Base-by-base conservation (phyloP, 202 grass and related monocot genomes). In the Zoysia matrella region DNA sequence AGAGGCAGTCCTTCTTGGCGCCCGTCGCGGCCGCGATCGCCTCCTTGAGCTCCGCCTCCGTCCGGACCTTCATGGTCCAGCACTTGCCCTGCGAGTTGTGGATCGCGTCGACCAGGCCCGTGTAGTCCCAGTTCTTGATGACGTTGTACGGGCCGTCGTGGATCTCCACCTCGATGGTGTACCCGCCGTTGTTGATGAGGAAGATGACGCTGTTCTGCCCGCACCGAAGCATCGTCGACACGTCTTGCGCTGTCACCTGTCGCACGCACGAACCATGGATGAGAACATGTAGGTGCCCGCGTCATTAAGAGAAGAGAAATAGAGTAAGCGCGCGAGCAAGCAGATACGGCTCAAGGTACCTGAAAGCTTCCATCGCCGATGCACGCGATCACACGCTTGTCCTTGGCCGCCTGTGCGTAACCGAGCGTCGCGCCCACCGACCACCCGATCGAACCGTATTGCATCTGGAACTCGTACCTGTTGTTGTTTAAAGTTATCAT, bases 131-230 rank as follows among this genome's bases (percentile, higher is more conserved):
- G 64, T 88, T 88, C 86, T 88, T 88, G 86, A 88, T 88, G 63
- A 88, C 63, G 71, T 88, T 88, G 76, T 88, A 88, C 12, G 86
- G 81, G 0, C 86, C 86, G 75, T 88, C 86, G 75, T 88, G 86
- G 70, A 84, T 88, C 86, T 80, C 81, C 52, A 88, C 76, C 81
- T 88, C 86, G 73, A 92, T 92, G 44, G 90, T 92, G 86, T 92
- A 92, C 11, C 90, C 90, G 61, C 90, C 90, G 63, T 92, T 92
- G 86, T 92, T 92, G 65, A 92, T 86, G 64, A 92, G 80, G 80
- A 92, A 92, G 80, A 92, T 84, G 74, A 92, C 36, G 83, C 54
- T 83, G 46, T 83, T 83, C 86, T 92, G 90, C 40, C 69, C 44
- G 55, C 90, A 92, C 53, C 90, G 90, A 46, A 89, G 77, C 90